Conservation (phyloP, 1,284 basidiomycete genomes). For the Moesziomyces sp. region DNA sequence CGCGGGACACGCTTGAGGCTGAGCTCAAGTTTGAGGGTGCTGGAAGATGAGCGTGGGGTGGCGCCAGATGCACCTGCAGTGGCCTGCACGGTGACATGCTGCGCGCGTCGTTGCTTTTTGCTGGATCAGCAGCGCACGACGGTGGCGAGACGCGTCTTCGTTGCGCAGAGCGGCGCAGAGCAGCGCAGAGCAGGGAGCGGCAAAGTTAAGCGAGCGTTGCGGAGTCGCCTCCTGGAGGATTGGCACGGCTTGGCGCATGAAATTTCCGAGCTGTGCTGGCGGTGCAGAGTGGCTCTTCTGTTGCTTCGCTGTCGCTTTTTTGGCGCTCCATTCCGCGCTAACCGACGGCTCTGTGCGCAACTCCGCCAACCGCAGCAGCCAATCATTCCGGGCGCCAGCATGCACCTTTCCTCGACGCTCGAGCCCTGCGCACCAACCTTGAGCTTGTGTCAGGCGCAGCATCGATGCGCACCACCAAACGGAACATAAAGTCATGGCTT, state of each 20-base stretch:
- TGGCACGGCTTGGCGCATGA: constrained; percentile 29
- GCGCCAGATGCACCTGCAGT: neutral
- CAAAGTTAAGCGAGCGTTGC: neutral
- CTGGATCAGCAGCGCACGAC: too few relatives aligned
- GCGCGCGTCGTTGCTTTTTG: too few relatives aligned
- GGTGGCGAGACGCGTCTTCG: too few relatives aligned
- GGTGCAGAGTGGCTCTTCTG: neutral
- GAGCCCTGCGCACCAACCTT: neutral
- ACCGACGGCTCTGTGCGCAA: constrained; percentile 17
- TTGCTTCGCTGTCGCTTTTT: constrained; percentile 23
- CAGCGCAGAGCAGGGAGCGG: neutral
- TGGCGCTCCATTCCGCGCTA: constrained; percentile 3
- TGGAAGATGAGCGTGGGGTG: too few relatives aligned
- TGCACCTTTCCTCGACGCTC: neutral
- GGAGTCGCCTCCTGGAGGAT: constrained; percentile 7
- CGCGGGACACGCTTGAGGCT: too few relatives aligned
- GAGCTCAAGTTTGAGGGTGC: too few relatives aligned
- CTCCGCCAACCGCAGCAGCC: constrained; percentile 1
- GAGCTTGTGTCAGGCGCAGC: too few relatives aligned
- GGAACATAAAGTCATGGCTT: neutral
- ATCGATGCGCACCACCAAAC: too few relatives aligned
- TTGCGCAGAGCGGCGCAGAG: neutral
- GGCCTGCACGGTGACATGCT: constrained; percentile 9
- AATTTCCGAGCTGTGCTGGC: neutral
- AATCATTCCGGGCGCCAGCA: neutral